phyloP scores from a whole-genome alignment of 805 yeast genomes.

The Tetrapisispora nanseiensis region DNA sequence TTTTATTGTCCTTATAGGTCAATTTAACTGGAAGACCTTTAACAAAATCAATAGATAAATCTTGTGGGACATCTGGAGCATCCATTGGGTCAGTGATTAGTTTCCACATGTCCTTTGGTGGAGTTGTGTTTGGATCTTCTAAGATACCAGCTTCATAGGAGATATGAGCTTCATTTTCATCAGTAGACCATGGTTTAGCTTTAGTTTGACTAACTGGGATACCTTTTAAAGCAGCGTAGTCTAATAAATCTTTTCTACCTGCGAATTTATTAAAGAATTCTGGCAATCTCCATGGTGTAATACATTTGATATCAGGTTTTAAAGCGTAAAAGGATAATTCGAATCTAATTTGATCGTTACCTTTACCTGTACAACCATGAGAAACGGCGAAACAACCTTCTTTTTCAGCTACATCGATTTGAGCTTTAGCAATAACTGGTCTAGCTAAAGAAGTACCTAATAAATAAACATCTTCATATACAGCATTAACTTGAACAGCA shows the following conservation, averaged over 20 bases:
- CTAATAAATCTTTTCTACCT: slow-evolving; percentile 93
- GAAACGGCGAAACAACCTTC: slow-evolving; percentile 98
- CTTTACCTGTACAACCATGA: slow-evolving; percentile 99
- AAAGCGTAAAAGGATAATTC: slow-evolving; percentile 95
- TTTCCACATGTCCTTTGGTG: slow-evolving; percentile 99
- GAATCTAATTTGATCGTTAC: slow-evolving; percentile 98
- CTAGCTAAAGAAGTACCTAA: slow-evolving; percentile 97
- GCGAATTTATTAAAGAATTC: slow-evolving; percentile 89
- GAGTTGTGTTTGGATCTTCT: slow-evolving; percentile 97
- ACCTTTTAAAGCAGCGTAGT: slow-evolving; percentile 82
- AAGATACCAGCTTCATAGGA: slow-evolving; percentile 98
- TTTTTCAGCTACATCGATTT: slow-evolving; percentile 90
- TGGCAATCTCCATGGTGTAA: slow-evolving; percentile 99
- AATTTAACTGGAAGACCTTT: slow-evolving; percentile 85
- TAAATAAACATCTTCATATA: slow-evolving; percentile 93
- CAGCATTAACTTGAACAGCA: slow-evolving; percentile 95
- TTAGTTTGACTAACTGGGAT: slow-evolving; percentile 96
- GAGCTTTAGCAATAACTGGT: slow-evolving; percentile 98
- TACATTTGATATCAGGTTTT: slow-evolving; percentile 92
- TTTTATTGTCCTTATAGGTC: slow-evolving; percentile 49
- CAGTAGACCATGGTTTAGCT: slow-evolving; percentile 99
- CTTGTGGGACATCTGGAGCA: slow-evolving; percentile 92
- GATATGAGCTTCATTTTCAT: slow-evolving; percentile 97
- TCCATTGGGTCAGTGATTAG: slow-evolving; percentile 90
- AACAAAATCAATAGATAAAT: slow-evolving; percentile 68